Base-by-base conservation (phyloP, 2,329 filamentous ascomycete species). In the Cordyceps fumosorosea region DNA sequence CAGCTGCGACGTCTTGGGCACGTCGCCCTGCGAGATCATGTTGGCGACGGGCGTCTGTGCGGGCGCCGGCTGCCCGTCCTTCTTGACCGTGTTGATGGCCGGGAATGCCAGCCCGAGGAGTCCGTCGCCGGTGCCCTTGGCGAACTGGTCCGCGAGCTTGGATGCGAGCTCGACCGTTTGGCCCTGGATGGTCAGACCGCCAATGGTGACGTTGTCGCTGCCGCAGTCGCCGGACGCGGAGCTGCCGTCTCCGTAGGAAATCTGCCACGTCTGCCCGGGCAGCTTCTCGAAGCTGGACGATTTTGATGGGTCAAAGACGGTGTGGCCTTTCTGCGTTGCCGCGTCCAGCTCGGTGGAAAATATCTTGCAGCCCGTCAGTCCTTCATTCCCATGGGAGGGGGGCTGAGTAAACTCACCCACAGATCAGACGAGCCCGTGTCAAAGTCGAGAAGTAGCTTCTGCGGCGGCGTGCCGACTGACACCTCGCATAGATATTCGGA, bases 11-110 rank as follows among this genome's bases (percentile, higher is more conserved):
- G 63, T 55, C 1, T 62, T 47, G 22, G 64, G 61, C 1, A 73
- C 64, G 40, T 58, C 62, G 0, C 64, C 47, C 24, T 65, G 58
- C 16, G 48, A 48, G n/a, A 60, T 60, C 32, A 69, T 69, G 34
- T 72, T 77, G 57, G 73, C 73, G 62, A 77, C 77, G 54, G 78
- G 80, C 0, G 78, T 81, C 63, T 75, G 75, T 65, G 81, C 77
- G 59, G 70, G 65, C 29, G 58, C 58, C 3, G 78, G 77, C 18
- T 26, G 24, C 26, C 51, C 51, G 24, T 32, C 22, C 50, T 48
- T 47, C 54, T 59, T 54, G 44, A 80, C 76, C 0, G 74, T 77
- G 69, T 80, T 81, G 62, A 79, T 69, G 22, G 57, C 66, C 64
- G 72, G 72, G 56, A 80, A 80, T 1, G 72, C 78, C 10, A 81